Percentiles rank a stretch among this genome's conserved stretches.
Evolutionary conservation across 805 yeast species (phyloP).

Genomic region (Metschnikowia shivogae): DNA sequence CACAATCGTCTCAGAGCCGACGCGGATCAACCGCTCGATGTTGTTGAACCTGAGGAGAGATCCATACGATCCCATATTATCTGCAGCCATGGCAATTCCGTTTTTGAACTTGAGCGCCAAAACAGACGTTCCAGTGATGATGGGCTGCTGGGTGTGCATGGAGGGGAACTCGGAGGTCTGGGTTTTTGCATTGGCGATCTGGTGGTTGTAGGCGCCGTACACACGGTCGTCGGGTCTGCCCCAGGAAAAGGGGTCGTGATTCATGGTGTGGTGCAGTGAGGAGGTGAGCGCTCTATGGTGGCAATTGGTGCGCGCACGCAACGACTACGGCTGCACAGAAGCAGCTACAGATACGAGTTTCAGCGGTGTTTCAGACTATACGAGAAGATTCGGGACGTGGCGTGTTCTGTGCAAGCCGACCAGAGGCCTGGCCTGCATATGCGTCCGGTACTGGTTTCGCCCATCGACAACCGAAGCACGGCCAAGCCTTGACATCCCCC

Average conservation of each 20-base stretch:
- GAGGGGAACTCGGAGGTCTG: conserved; percentile 49
- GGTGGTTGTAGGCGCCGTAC: conserved; percentile 75
- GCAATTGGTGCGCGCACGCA: conserved; percentile 2
- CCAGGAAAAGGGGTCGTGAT: conserved; percentile 94
- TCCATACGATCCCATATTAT: conserved; percentile 88
- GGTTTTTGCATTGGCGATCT: conserved; percentile 59
- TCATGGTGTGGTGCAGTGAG: conserved; percentile 46
- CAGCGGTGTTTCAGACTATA: background rate
- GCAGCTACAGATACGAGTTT: background rate
- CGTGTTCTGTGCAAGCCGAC: no score
- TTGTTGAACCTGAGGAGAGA: conserved; percentile 83
- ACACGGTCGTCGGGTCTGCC: conserved; percentile 85
- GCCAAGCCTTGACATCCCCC: no score
- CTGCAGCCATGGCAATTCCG: conserved; percentile 94
- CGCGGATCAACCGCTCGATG: conserved; percentile 77
- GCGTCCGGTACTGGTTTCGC: no score
- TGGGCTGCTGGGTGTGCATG: conserved; percentile 89
- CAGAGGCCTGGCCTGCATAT: no score
- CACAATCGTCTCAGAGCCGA: conserved; percentile 82
- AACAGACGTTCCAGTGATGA: conserved; percentile 95
- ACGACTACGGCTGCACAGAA: background rate
- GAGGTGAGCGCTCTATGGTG: background rate
- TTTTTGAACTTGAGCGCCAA: conserved; percentile 84
- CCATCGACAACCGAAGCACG: no score
- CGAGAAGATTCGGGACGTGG: no score